Percentiles rank a stretch among this genome's conserved stretches.
Evolutionary conservation across 2,329 filamentous ascomycete species (phyloP).

Genomic region (Diplodia scrobiculata): DNA sequence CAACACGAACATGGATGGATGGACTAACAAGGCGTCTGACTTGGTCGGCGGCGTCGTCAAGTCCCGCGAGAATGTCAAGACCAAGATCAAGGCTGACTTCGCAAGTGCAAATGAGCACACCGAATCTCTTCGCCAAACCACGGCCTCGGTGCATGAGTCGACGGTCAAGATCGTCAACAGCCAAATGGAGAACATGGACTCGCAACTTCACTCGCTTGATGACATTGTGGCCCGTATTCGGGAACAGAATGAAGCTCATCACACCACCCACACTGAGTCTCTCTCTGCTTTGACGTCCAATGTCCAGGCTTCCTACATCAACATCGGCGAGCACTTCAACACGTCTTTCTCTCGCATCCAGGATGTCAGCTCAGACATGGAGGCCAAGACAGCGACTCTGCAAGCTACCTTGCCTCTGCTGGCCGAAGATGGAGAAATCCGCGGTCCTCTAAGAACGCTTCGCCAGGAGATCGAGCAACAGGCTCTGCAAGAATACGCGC

Average conservation of each 20-base stretch:
- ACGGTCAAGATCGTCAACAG: slow-evolving; percentile 87
- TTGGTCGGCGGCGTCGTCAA: slow-evolving; percentile 71
- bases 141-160: slow-evolving; percentile 84
- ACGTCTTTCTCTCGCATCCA: slow-evolving; percentile 68
- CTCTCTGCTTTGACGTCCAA: slow-evolving; percentile 66
- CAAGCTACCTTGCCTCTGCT: slow-evolving; percentile 65
- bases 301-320: slow-evolving; percentile 72
- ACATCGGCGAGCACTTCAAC: slow-evolving; percentile 69
- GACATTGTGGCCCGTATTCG: slow-evolving; percentile 84
- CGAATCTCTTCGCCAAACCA: slow-evolving; percentile 77
- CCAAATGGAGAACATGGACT: slow-evolving; percentile 82
- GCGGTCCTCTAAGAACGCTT: slow-evolving; percentile 70
- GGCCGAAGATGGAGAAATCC: slow-evolving; percentile 56
- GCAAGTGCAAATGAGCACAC: slow-evolving; percentile 78
- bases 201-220: slow-evolving; percentile 87
- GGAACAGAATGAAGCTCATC: slow-evolving; percentile 76
- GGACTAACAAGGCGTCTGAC: slow-evolving; percentile 68
- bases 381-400: slow-evolving; percentile 61
- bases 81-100: slow-evolving; percentile 84
- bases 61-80: slow-evolving; percentile 77
- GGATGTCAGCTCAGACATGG: slow-evolving; percentile 68
- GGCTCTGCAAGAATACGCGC: slow-evolving; percentile 73
- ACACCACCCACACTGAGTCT: slow-evolving; percentile 67
- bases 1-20: slow-evolving; percentile 70
- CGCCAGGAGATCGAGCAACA: slow-evolving; percentile 67